These are phyloP conservation scores for Colletotrichum tropicicola DNA, from an alignment of 2,329 filamentous ascomycete genomes.

Conservation along the genomic window DNA sequence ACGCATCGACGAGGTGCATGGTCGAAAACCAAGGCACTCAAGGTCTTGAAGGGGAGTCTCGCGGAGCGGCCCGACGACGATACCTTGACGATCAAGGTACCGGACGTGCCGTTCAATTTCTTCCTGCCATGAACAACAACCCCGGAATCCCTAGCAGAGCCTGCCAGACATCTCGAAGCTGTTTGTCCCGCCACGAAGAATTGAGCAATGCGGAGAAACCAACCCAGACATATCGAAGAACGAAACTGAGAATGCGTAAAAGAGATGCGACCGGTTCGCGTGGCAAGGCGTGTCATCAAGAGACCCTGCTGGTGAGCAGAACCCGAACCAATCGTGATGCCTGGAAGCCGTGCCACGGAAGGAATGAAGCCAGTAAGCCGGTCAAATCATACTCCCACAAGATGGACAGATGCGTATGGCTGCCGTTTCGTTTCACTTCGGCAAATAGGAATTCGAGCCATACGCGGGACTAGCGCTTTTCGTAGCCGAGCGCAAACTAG, in stretches of 20 bases:
- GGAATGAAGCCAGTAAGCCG: constrained; percentile 15
- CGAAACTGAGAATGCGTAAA: constrained; percentile 49
- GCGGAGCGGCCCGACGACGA: constrained; percentile 35
- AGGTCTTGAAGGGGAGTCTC: constrained; percentile 17
- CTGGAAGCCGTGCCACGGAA: constrained; percentile 28
- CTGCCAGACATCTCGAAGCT: background rate
- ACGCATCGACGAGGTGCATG: constrained; percentile 44
- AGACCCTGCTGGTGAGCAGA: constrained; percentile 28
- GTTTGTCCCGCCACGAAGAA: constrained; percentile 36
- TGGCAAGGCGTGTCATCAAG: constrained; percentile 36
- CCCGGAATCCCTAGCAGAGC: background rate
- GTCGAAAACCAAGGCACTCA: constrained; percentile 10
- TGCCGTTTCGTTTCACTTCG: constrained; percentile 49
- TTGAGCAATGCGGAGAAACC: constrained; percentile 46
- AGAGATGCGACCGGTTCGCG: constrained; percentile 47
- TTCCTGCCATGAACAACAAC: constrained; percentile 17
- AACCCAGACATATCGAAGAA: constrained; percentile 46
- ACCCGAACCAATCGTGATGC: constrained; percentile 30
- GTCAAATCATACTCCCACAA: constrained; percentile 33
- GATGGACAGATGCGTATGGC: constrained; percentile 32
- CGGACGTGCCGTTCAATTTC: constrained; percentile 49
- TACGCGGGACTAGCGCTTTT: constrained; percentile 68
- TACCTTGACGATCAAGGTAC: constrained; percentile 42
- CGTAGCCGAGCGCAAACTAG: constrained; percentile 84
- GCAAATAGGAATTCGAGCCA: constrained; percentile 50